These are phyloP conservation scores for Xerocomus spinulosus DNA, from an alignment of 768 basidiomycete species.

Conservation along the genomic window DNA sequence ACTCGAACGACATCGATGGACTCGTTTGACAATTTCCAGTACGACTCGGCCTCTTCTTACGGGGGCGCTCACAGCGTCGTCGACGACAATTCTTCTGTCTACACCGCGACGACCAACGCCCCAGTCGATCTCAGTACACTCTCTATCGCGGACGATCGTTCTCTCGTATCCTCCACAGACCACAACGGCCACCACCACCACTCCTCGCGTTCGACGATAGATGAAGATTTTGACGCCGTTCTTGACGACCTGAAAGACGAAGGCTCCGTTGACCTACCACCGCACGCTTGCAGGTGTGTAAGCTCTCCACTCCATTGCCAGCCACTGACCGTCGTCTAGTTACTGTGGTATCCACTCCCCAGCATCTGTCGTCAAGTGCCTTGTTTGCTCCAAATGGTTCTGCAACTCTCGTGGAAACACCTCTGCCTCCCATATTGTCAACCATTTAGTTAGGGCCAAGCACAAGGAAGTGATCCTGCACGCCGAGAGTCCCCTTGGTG, in stretches of 20 bases:
- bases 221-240: slow-evolving; percentile 88
- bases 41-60: slow-evolving; percentile 78
- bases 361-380: slow-evolving; percentile 93
- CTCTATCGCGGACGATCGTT: slow-evolving; percentile 62
- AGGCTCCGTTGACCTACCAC: slow-evolving; percentile 69
- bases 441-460: slow-evolving; percentile 97
- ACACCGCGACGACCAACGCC: slow-evolving; percentile 64
- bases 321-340: slow-evolving; percentile 38
- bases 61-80: slow-evolving; percentile 63
- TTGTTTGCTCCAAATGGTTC: slow-evolving; percentile 93
- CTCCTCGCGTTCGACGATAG: slow-evolving; percentile 38
- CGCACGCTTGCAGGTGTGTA: slow-evolving; percentile 92
- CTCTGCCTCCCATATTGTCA: slow-evolving; percentile 97
- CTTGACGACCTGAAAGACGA: slow-evolving; percentile 88
- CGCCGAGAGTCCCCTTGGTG: slow-evolving; percentile 90
- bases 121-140: slow-evolving; percentile 63
- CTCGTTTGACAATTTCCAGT: slow-evolving; percentile 82
- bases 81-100: slow-evolving; percentile 78
- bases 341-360: slow-evolving; percentile 99
- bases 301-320: slow-evolving; percentile 1
- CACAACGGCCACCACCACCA: slow-evolving; percentile 35
- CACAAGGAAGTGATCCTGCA: slow-evolving; percentile 99
- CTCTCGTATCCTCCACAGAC: slow-evolving; percentile 38
- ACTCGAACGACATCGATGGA: slow-evolving; percentile 50
- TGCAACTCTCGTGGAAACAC: slow-evolving; percentile 98